Evolutionary conservation across 495 filamentous ascomycete species (phyloP), one percentile per base, ranked within the genome.

Genomic region (Talaromyces proteolyticus): DNA sequence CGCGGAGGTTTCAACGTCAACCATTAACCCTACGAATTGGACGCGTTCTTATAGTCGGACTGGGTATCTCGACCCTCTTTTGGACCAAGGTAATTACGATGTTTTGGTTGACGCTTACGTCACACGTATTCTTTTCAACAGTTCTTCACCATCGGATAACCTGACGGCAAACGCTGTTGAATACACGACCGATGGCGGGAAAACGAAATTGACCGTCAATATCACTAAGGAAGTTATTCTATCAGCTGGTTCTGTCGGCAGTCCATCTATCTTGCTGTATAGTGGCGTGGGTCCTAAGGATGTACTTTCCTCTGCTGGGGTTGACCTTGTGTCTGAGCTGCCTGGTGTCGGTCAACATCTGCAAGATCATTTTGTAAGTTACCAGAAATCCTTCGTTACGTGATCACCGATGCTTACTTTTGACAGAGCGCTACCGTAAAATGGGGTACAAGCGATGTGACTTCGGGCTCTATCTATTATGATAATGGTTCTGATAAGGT

Each of bases 191-290:
- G 57, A 67, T 41, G 48, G 50, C 17, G 65, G 63, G 3, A 45
- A 47, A 6, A 66, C 65, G 1, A 64, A 49, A 14, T 45, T 46
- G 47, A 61, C 56, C 21, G 65, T 70, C 40, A 58, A 55, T 21
- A 69, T 71, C 2, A 69, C 60, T 10, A 72, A 69, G 43, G 80
- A 84, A 56, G 76, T 81, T 17, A 82, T 84, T 51, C 53, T 84
- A 4, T 60, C 79, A 0, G 73, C 75, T 44, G 80, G 80, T 10
- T 57, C 73, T 19, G 67, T 82, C 52, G 78, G 78, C 53, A 73
- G 76, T 19, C 80, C 80, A 0, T 75, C 81, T 51, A 65, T 84
- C n/a, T 53, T 78, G 7, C 62, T 75, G 7, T 52, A 77, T 36
- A 69, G 70, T 25, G 74, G 74, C 41, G 61, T 78, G 34, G 74